These are phyloP conservation scores for Leccinum truebloodii DNA, from an alignment of 768 basidiomycete species.

Conservation along the genomic window DNA sequence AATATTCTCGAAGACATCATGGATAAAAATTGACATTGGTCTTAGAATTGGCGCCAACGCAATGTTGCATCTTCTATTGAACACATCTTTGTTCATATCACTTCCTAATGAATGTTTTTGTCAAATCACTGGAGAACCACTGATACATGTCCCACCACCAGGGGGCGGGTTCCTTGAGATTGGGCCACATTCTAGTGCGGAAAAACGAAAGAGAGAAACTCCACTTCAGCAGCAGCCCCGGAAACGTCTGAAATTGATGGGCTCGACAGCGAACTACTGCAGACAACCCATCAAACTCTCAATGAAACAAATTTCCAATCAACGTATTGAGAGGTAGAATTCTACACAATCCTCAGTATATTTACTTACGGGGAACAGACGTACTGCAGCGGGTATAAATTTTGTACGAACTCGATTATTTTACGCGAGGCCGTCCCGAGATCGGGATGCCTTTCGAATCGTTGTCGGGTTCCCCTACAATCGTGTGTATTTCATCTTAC, in stretches of 20 bases:
- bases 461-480: slow-evolving; percentile 65
- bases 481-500: slow-evolving; percentile 47
- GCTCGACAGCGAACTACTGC: not conserved
- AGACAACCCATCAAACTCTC: slow-evolving; percentile 8
- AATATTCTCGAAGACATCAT: not conserved
- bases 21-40: not conserved
- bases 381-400: slow-evolving; percentile 50
- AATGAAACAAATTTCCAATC: slow-evolving; percentile 8
- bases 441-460: slow-evolving; percentile 51
- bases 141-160: slow-evolving; percentile 45
- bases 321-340: slow-evolving; percentile 25
- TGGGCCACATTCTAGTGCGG: slow-evolving; percentile 10
- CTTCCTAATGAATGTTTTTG: slow-evolving; percentile 86
- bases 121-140: slow-evolving; percentile 76
- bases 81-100: slow-evolving; percentile 72
- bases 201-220: slow-evolving; percentile 24
- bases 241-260: slow-evolving; percentile 29
- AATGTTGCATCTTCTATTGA: slow-evolving; percentile 76
- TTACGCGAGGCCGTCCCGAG: slow-evolving; percentile 59
- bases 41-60: slow-evolving; percentile 73
- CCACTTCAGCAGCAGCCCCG: slow-evolving; percentile 20
- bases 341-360: not conserved
- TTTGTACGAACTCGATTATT: slow-evolving; percentile 62
- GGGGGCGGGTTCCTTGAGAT: slow-evolving; percentile 13
- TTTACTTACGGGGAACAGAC: slow-evolving; percentile 29